Conservation (phyloP, 176 grass and related monocot genomes). For the Paspalum notatum region DNA sequence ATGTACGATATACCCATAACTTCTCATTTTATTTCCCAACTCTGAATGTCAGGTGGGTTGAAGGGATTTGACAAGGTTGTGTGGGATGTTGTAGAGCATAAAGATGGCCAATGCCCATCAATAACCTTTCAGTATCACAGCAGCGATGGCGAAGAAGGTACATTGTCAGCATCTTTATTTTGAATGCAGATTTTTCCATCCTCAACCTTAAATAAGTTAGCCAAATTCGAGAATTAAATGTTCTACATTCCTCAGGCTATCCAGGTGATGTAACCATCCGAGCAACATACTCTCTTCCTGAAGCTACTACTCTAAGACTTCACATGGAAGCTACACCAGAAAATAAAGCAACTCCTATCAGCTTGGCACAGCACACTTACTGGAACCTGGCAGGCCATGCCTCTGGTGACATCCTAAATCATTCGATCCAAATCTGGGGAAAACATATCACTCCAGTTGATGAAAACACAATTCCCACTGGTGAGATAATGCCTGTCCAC, state of each 20-base stretch:
- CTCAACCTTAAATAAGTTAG: constrained; percentile 7
- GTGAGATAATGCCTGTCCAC: constrained; percentile 65
- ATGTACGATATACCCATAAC: background rate
- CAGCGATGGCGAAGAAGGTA: constrained; percentile 92
- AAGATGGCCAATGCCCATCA: constrained; percentile 63
- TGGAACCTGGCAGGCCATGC: constrained; percentile 97
- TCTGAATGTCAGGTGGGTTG: constrained; percentile 60
- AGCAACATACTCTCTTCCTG: constrained; percentile 72
- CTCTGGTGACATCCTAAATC: constrained; percentile 65
- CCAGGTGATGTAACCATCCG: constrained; percentile 67
- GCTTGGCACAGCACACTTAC: constrained; percentile 85
- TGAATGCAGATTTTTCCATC: background rate
- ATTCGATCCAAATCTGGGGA: constrained; percentile 71
- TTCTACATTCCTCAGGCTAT: constrained; percentile 56
- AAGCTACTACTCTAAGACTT: constrained; percentile 61
- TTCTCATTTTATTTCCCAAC: background rate
- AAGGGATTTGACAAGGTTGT: constrained; percentile 88
- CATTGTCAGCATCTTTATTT: constrained; percentile 22
- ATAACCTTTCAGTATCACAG: constrained; percentile 77
- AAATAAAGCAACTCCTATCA: constrained; percentile 77
- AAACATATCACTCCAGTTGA: constrained; percentile 76
- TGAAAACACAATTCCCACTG: constrained; percentile 66
- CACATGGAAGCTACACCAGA: constrained; percentile 76
- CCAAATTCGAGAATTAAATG: background rate
- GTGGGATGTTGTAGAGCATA: constrained; percentile 74